phyloP scores from a whole-genome alignment of 345 rosid species.

The Murraya paniculata region DNA sequence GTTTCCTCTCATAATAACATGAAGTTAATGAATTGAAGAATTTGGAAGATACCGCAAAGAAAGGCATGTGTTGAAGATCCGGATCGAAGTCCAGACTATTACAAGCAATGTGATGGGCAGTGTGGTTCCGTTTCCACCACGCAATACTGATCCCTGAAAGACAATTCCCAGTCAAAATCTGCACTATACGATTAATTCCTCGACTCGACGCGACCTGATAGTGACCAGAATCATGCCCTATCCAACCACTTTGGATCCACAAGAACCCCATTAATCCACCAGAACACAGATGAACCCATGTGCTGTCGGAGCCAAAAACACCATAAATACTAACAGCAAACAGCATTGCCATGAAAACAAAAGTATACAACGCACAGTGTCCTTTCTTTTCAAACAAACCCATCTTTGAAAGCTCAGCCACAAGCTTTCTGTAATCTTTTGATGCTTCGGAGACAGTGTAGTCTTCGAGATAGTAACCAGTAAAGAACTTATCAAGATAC shows the following conservation, averaged over 20 bases:
- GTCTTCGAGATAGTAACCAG: conserved; percentile 45
- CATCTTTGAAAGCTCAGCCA: conserved; percentile 38
- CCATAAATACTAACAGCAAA: conserved; percentile 34
- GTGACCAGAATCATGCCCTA: conserved; percentile 81
- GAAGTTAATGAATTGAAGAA: conserved; percentile 41
- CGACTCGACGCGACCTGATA: conserved; percentile 39
- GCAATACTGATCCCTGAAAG: conserved; percentile 65
- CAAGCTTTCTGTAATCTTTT: conserved; percentile 42
- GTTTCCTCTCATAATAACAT: conserved; percentile 40
- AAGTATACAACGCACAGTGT: conserved; percentile 19
- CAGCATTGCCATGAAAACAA: conserved; percentile 28
- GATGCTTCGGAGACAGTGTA: conserved; percentile 44
- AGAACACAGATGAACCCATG: conserved; percentile 34
- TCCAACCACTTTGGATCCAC: conserved; percentile 75
- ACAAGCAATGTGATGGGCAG: conserved; percentile 55
- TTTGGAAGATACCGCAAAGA: conserved; percentile 54
- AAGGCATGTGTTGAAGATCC: conserved; percentile 62
- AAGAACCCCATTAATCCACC: conserved; percentile 41
- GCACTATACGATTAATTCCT: conserved; percentile 35
- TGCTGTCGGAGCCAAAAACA: conserved; percentile 28
- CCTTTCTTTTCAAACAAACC: conserved; percentile 53
- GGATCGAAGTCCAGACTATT: conserved; percentile 57
- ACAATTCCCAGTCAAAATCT: conserved; percentile 66
- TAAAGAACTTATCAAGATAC: conserved; percentile 46
- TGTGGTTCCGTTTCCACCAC: conserved; percentile 63